Evolutionary conservation across 805 yeast species (phyloP).

Genomic region (Metschnikowia baotianmanensis): DNA sequence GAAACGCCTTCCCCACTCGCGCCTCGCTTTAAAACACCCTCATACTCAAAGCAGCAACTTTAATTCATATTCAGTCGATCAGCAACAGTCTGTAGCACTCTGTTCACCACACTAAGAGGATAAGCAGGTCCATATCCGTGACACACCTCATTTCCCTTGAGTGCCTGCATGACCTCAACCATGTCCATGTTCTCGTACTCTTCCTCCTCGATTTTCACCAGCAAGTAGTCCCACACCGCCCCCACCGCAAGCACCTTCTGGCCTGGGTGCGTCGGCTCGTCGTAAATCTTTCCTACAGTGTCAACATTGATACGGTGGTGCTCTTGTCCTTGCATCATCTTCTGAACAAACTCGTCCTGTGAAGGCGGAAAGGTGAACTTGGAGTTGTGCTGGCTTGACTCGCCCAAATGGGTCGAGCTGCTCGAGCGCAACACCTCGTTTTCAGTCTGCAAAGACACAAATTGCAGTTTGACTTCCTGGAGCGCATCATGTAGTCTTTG

Average conservation of each 20-base stretch:
- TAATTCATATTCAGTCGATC: background rate
- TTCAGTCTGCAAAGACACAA: constrained; percentile 57
- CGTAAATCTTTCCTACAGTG: constrained; percentile 32
- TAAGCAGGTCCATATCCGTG: constrained; percentile 80
- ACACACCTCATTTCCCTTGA: constrained; percentile 70
- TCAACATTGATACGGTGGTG: constrained; percentile 22
- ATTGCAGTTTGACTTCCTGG: constrained; percentile 51
- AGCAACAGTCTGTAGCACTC: constrained; percentile 11
- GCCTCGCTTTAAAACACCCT: no score
- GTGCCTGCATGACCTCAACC: constrained; percentile 51
- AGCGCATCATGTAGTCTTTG: constrained; percentile 46
- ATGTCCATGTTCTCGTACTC: constrained; percentile 53
- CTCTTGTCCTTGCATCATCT: constrained; percentile 24
- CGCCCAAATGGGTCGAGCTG: constrained; percentile 6
- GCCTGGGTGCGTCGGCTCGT: constrained; percentile 38
- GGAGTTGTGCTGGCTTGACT: background rate
- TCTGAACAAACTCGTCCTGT: constrained; percentile 34
- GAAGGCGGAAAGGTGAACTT: constrained; percentile 34
- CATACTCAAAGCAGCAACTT: background rate
- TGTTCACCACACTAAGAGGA: constrained; percentile 43
- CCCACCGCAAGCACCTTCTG: constrained; percentile 61
- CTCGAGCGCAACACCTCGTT: constrained; percentile 48
- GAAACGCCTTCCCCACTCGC: no score
- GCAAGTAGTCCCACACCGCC: constrained; percentile 81
- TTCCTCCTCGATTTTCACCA: constrained; percentile 44